phyloP scores from a whole-genome alignment of 345 rosid species.

The Syzygium oleosum region DNA sequence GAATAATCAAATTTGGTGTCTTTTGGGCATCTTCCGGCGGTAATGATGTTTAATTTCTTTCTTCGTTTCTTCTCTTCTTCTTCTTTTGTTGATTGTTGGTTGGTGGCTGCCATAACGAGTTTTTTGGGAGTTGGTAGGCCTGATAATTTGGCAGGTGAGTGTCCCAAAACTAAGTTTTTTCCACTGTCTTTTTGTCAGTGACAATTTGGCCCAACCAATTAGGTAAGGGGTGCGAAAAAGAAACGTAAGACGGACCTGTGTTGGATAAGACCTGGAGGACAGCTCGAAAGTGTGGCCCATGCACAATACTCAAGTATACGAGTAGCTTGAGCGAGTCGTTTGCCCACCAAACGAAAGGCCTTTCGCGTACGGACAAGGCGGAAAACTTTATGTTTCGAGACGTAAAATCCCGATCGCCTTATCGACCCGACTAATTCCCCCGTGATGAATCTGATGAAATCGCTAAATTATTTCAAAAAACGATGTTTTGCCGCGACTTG shows the following conservation, averaged over 20 bases:
- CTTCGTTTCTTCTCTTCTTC: background rate
- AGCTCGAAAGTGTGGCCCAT: background rate
- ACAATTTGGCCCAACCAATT: background rate
- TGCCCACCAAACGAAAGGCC: background rate
- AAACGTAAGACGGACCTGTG: background rate
- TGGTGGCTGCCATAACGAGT: background rate
- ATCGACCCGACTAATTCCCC: background rate
- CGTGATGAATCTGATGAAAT: fast-evolving
- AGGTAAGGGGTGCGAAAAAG: background rate
- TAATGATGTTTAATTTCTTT: too few species aligned
- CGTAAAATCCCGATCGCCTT: fast-evolving
- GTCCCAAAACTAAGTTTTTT: background rate
- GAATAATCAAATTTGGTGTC: background rate
- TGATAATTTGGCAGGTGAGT: background rate
- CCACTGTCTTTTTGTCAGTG: background rate
- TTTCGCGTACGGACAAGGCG: fast-evolving
- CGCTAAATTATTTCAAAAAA: fast-evolving
- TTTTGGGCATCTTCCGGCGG: background rate
- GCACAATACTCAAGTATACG: too few species aligned
- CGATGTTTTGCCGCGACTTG: background rate
- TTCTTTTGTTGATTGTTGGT: background rate
- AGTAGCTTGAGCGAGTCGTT: background rate
- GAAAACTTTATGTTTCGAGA: background rate
- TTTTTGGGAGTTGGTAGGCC: background rate
- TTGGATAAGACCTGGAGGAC: background rate